A percentile compares a stretch with the other conserved stretches of the same genome.
Conservation (phyloP, 1,139 yeast species). For the Kodamaea ohmeri region DNA sequence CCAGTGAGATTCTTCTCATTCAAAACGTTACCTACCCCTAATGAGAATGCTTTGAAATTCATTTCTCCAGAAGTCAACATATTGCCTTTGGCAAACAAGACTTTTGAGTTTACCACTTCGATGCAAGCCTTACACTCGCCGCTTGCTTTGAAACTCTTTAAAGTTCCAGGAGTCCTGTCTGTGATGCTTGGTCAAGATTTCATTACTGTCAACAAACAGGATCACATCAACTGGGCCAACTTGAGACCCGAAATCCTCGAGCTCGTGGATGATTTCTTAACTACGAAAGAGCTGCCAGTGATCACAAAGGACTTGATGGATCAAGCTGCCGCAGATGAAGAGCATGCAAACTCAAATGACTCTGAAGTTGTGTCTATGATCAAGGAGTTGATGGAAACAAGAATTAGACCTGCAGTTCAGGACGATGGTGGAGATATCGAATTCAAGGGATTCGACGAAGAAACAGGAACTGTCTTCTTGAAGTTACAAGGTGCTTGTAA, state of each 20-base stretch:
- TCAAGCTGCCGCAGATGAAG: conserved; percentile 39
- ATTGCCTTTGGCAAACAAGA: conserved; percentile 64
- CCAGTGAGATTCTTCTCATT: conserved; percentile 31
- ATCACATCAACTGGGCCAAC: conserved; percentile 46
- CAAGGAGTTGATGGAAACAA: conserved; percentile 57
- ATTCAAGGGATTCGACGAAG: conserved; percentile 66
- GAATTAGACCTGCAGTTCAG: conserved; percentile 64
- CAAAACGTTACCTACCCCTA: conserved; percentile 68
- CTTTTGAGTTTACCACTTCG: conserved; percentile 67
- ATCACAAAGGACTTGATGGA: conserved; percentile 48
- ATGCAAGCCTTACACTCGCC: conserved; percentile 76
- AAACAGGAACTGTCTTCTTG: conserved; percentile 66
- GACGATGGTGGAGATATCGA: conserved; percentile 86
- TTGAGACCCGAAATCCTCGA: conserved; percentile 46
- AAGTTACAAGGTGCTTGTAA: conserved; percentile 83
- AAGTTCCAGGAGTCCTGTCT: conserved; percentile 80
- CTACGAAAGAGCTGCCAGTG: conserved; percentile 43
- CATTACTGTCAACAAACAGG: conserved; percentile 47
- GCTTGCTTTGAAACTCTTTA: conserved; percentile 74
- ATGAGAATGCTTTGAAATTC: conserved; percentile 87
- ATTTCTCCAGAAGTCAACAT: conserved; percentile 45
- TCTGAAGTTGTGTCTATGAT: conserved; percentile 55
- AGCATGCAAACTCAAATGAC: conserved; percentile 38
- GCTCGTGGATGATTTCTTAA: conserved; percentile 38
- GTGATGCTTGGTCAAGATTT: conserved; percentile 79